Evolutionary conservation across 2,329 filamentous ascomycete genomes (phyloP), one percentile per base, ranked within the genome.

Genomic region (Teratosphaeriaceae sp.): DNA sequence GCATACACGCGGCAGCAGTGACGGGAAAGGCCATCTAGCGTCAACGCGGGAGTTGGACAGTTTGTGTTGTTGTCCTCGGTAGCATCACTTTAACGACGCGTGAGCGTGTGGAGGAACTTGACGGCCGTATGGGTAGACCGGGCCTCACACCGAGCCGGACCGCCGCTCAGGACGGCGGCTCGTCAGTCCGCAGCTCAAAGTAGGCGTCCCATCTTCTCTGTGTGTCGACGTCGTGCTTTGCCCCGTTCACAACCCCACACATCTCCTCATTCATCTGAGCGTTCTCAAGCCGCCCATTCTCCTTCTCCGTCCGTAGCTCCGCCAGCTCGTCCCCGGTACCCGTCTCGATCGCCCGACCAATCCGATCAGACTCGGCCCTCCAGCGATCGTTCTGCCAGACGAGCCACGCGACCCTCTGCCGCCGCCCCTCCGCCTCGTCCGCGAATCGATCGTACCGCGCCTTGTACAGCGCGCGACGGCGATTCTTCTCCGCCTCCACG

Each of bases 151-250:
- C n/a, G n/a, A n/a, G n/a, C n/a, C n/a, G n/a, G n/a, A n/a, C n/a
- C n/a, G n/a, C n/a, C n/a, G n/a, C n/a, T n/a, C n/a, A n/a, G n/a
- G n/a, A n/a, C n/a, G 37, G 37, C 37, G n/a, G 15, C 20, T 39
- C 24, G 20, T 39, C 37, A 3, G 19, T 19, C 22, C 24, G 15
- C 23, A 39, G 13, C 22, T 7, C 37, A 18, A 29, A 39, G 24
- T 26, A 39, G 8, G 13, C 24, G 24, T 39, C 37, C 37, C 37
- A 39, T 7, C 29, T 27, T 15, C 15, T 19, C 24, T 39, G 37
- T 3, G 20, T 18, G 15, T 39, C 37, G 37, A 39, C 29, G 16
- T 39, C 37, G 5, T 20, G 3, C 15, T 39, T 39, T 8, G 37
- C 37, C 22, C 21, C 37, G 16, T 39, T 23, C 22, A 39, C 24